phyloP scores from a whole-genome alignment of 805 yeast genomes.

The Pichia deserticola region DNA sequence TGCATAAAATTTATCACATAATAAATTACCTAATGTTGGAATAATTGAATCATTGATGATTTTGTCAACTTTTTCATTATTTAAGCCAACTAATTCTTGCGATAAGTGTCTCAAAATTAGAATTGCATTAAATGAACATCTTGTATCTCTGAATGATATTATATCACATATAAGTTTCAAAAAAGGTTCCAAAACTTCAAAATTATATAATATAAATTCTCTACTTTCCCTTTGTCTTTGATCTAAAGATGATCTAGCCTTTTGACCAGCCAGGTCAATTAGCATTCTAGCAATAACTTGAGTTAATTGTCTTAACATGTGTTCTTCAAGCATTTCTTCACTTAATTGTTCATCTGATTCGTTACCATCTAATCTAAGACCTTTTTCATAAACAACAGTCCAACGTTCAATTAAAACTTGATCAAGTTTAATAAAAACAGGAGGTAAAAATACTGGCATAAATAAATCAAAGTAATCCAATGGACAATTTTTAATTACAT shows the following conservation, averaged over 20 bases:
- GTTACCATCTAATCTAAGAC: conserved; percentile 46
- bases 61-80: conserved; percentile 63
- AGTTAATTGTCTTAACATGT: conserved; percentile 83
- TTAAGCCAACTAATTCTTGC: conserved; percentile 58
- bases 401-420: conserved; percentile 67
- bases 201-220: conserved; percentile 54
- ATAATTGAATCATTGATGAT: conserved; percentile 59
- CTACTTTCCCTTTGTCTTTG: conserved; percentile 62
- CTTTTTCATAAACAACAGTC: conserved; percentile 57
- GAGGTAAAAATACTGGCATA: conserved; percentile 73
- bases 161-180: conserved; percentile 68
- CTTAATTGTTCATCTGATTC: conserved; percentile 73
- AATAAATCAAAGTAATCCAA: conserved; percentile 55
- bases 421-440: conserved; percentile 65
- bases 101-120: conserved; percentile 69
- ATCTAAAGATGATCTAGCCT: conserved; percentile 38
- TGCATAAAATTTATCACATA: conserved; percentile 66
- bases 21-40: conserved; percentile 58
- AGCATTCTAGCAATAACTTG: conserved; percentile 83
- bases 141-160: conserved; percentile 77
- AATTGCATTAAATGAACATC: conserved; percentile 88
- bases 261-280: conserved; percentile 83
- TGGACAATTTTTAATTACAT: conserved; percentile 86
- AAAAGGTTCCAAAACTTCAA: conserved; percentile 68
- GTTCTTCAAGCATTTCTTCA: conserved; percentile 99